Conservation (phyloP, 164 flowering plant species). For the Piper betle region DNA sequence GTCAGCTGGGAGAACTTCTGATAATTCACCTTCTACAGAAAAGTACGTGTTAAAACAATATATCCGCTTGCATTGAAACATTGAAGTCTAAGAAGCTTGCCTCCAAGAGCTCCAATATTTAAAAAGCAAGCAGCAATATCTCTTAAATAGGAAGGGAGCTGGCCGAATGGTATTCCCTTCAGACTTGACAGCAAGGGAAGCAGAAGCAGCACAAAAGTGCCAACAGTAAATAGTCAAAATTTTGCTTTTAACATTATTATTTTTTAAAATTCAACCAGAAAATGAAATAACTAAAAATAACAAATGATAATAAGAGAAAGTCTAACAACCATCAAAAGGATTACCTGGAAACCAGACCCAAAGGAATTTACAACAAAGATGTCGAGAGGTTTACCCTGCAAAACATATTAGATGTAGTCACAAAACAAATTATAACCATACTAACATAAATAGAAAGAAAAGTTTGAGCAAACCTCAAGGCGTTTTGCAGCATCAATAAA, state of each 20-base stretch:
- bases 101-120: conserved; percentile 38
- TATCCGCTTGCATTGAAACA: not conserved
- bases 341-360: conserved; percentile 32
- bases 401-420: not conserved
- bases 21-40: not conserved
- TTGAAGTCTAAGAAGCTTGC: conserved; percentile 17
- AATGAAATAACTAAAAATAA: not conserved
- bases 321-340: not conserved
- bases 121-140: conserved; percentile 78
- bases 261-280: not conserved
- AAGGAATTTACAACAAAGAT: conserved; percentile 31
- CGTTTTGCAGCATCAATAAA: conserved; percentile 26
- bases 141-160: conserved; percentile 63
- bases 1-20: too few relatives aligned
- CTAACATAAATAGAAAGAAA: not conserved
- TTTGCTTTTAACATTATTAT: conserved; percentile 12
- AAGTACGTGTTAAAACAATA: not conserved
- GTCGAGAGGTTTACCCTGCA: conserved; percentile 25
- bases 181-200: conserved; percentile 70
- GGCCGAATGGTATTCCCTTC: conserved; percentile 61
- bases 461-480: conserved; percentile 17
- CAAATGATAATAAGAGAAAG: not conserved
- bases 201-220: conserved; percentile 72
- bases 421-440: not conserved
- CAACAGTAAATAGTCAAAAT: conserved; percentile 23